Base-by-base conservation (phyloP, 139 green algal species). In the Trebouxia sp. region DNA sequence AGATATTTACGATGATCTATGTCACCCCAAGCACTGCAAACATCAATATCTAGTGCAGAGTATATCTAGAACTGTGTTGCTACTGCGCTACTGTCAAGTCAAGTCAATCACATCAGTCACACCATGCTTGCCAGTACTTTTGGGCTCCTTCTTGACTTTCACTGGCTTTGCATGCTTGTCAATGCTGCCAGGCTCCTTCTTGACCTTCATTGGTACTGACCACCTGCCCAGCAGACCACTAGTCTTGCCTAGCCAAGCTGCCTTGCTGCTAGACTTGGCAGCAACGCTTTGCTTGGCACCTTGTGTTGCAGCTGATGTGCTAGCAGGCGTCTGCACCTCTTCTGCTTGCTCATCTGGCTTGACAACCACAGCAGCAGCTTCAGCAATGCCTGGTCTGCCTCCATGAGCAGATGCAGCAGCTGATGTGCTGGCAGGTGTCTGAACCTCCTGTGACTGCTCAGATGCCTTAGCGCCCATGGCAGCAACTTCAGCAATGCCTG, bases 81-180 rank as follows among this genome's bases (percentile, higher is more conserved):
- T n/a, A n/a, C n/a, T n/a, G n/a, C n/a, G n/a, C 7, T 35, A 65
- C 1, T 1, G n/a, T 66, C 55, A 72, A 10, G 62, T 72, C 32
- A 72, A 6, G 35, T 72, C 62, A 45, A 72, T 72, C 0, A 26
- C 15, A 5, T 72, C 62, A 26, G 35, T 45, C 12, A 72, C 12
- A 11, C 62, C 32, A 39, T 53, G 47, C 47, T 53, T 53, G 47
- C 47, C 20, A 17, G 47, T 72, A 35, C 62, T 72, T 43, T 43
- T 45, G 14, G 62, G 62, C 62, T 72, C 62, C 32, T 72, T 72
- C 62, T 72, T 72, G n/a, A 72, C 35, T 35, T 43, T 72, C 32
- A 72, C 32, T 12, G 62, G n/a, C n/a, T n/a, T n/a, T n/a, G n/a
- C 32, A 39, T 53, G 47, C 47, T 53, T 53, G 47, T 17, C 20